Percentiles rank a stretch among this genome's conserved stretches.
Evolutionary conservation across 768 basidiomycete species (phyloP).

Genomic region (Boletus rubescentipes): DNA sequence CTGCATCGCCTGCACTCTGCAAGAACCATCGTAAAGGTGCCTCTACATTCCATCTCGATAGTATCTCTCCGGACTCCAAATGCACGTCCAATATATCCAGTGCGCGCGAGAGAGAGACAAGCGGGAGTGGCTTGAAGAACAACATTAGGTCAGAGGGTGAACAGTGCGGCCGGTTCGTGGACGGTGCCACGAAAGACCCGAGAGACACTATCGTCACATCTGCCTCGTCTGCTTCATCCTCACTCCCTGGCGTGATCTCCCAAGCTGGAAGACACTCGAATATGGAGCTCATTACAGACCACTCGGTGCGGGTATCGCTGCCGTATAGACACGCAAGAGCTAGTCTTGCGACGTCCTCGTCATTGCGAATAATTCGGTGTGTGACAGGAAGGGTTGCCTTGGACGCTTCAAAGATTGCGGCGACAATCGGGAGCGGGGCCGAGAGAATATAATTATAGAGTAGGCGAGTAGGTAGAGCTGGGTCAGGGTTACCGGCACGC

Average conservation of each 20-base stretch:
- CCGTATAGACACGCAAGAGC: conserved; percentile 91
- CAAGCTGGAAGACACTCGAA: conserved; percentile 97
- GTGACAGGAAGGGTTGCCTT: conserved; percentile 79
- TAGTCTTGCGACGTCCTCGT: conserved; percentile 81
- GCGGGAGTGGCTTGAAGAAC: conserved; percentile 80
- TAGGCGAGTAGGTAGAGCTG: conserved; percentile 58
- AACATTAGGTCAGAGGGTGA: conserved; percentile 70
- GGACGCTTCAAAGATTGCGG: conserved; percentile 83
- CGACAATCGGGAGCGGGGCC: conserved; percentile 64
- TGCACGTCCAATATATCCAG: conserved; percentile 94
- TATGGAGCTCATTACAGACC: conserved; percentile 84
- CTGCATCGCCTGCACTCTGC: conserved; percentile 61
- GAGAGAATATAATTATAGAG: conserved; percentile 72
- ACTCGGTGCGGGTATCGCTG: conserved; percentile 64
- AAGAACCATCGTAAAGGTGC: conserved; percentile 90
- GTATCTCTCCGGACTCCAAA: conserved; percentile 89
- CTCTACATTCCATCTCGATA: conserved; percentile 83
- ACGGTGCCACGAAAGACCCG: conserved; percentile 75
- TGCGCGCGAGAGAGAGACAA: conserved; percentile 71
- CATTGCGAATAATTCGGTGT: conserved; percentile 74
- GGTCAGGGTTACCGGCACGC: conserved; percentile 71
- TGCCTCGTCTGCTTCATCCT: conserved; percentile 70
- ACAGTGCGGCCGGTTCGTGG: conserved; percentile 53
- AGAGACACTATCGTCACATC: conserved; percentile 82
- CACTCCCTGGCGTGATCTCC: conserved; percentile 57